phyloP scores from a whole-genome alignment of 2,329 filamentous ascomycete genomes.

The Coniochaeta sp. region DNA sequence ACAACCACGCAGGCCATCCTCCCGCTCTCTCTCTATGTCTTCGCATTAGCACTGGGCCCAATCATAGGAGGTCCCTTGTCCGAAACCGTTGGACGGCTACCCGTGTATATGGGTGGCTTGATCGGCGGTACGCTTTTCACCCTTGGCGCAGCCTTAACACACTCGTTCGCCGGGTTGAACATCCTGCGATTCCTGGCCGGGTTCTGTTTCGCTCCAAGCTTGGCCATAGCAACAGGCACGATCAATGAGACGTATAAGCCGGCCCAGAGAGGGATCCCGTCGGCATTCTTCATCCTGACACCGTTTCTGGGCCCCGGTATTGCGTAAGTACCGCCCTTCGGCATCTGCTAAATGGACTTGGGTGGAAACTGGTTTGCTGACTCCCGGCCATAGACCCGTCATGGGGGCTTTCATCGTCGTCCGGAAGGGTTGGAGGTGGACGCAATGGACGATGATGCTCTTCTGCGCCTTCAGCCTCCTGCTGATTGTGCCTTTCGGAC shows the following conservation, averaged over 20 bases:
- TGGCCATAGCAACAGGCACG: slow-evolving; percentile 42
- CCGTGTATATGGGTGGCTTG: slow-evolving; percentile 40
- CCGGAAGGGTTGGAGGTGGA: slow-evolving; percentile 46
- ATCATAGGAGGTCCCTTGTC: slow-evolving; percentile 51
- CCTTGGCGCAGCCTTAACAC: slow-evolving; percentile 44
- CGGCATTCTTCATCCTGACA: slow-evolving; percentile 39
- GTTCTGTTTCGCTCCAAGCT: slow-evolving; percentile 38
- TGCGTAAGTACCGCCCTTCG: slow-evolving; percentile 29
- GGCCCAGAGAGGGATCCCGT: slow-evolving; percentile 32
- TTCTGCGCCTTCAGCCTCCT: slow-evolving; percentile 30
- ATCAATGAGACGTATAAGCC: slow-evolving; percentile 41
- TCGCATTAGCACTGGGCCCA: slow-evolving; percentile 54
- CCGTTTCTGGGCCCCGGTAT: slow-evolving; percentile 47
- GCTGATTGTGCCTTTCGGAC: slow-evolving; percentile 31
- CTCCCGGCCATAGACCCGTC: slow-evolving; percentile 34
- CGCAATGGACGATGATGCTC: slow-evolving; percentile 42
- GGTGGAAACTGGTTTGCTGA: too few relatives aligned
- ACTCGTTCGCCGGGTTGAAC: slow-evolving; percentile 41
- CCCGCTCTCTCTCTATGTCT: slow-evolving; percentile 51
- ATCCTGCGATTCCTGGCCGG: slow-evolving; percentile 51
- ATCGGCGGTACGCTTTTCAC: slow-evolving; percentile 47
- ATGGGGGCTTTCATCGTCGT: slow-evolving; percentile 40
- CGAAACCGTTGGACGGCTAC: slow-evolving; percentile 48
- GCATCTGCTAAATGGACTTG: too few relatives aligned
- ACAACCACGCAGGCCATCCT: slow-evolving; percentile 50